phyloP scores from a whole-genome alignment of 2,329 filamentous ascomycete species.

The Penicillium sumatraense region DNA sequence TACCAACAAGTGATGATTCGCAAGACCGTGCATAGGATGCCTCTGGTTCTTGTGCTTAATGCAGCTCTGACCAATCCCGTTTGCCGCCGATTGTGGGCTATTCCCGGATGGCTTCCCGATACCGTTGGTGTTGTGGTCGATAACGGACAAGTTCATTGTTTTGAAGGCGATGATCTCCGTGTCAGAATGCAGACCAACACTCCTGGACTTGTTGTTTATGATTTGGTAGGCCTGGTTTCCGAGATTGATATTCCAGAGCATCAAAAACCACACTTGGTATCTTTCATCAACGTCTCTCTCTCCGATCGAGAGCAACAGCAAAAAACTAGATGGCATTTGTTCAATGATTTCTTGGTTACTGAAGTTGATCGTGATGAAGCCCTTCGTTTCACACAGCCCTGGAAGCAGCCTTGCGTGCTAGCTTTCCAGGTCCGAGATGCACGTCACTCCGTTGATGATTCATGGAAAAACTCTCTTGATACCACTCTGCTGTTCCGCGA shows the following conservation, averaged over 20 bases:
- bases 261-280: conserved; percentile 88
- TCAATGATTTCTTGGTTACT: conserved; percentile 94
- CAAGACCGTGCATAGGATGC: conserved; percentile 81
- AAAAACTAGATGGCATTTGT: conserved; percentile 85
- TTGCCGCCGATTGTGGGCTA: conserved; percentile 77
- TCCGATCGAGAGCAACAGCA: conserved; percentile 52
- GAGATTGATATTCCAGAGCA: conserved; percentile 86
- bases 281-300: conserved; percentile 78
- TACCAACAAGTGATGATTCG: conserved; percentile 87
- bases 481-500: conserved; percentile 83
- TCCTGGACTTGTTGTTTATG: conserved; percentile 85
- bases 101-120: conserved; percentile 87
- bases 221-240: conserved; percentile 84
- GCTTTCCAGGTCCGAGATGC: conserved; percentile 82
- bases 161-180: conserved; percentile 87
- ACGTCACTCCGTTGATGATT: conserved; percentile 80
- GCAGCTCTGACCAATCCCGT: conserved; percentile 73
- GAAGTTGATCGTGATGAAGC: conserved; percentile 81
- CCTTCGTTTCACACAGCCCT: conserved; percentile 82
- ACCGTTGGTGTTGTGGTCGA: conserved; percentile 93
- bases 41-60: conserved; percentile 87
- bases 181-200: conserved; percentile 77
- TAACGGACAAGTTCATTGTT: conserved; percentile 91
- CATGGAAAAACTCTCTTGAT: conserved; percentile 85
- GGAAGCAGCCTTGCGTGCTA: conserved; percentile 90